A percentile compares a stretch with the other conserved stretches of the same genome.
These are phyloP conservation scores for Aspergillus fumigatus DNA, from an alignment of 2,329 filamentous ascomycete genomes.

Conservation along the genomic window DNA sequence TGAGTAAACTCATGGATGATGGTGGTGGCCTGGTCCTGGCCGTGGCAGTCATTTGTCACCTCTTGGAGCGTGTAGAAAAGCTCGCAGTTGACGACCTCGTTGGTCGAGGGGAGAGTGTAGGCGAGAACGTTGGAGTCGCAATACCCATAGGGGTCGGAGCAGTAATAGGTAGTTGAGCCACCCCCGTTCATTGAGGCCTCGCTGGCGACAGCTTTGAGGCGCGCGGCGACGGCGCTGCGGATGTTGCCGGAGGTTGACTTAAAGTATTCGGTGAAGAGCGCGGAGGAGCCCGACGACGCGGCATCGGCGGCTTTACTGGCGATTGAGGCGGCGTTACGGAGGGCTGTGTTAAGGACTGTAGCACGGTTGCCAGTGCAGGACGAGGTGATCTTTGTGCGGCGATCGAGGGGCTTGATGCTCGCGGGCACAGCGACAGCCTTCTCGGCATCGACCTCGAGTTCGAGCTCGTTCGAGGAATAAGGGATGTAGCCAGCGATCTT, in stretches of 20 bases:
- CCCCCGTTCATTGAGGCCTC: constrained; percentile 44
- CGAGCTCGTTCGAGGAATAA: constrained; percentile 56
- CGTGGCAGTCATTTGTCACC: constrained; percentile 47
- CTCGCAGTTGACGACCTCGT: constrained; percentile 59
- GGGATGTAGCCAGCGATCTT: constrained; percentile 52
- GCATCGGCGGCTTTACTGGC: constrained; percentile 50
- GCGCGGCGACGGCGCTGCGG: constrained; percentile 47
- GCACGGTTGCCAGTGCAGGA: constrained; percentile 50
- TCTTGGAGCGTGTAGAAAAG: constrained; percentile 50
- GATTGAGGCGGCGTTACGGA: constrained; percentile 47
- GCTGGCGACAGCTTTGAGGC: constrained; percentile 49
- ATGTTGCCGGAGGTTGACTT: constrained; percentile 49
- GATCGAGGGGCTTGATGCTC: constrained; percentile 35
- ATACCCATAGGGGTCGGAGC: constrained; percentile 52
- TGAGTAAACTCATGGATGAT: constrained; percentile 64
- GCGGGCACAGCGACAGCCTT: constrained; percentile 50
- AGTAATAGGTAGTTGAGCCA: constrained; percentile 53
- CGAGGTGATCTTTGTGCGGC: constrained; percentile 49
- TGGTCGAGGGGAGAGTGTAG: constrained; percentile 54
- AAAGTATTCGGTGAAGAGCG: constrained; percentile 52
- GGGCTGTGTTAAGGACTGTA: constrained; percentile 47
- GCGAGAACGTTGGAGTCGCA: constrained; percentile 54
- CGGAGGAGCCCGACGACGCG: constrained; percentile 42
- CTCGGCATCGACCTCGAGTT: constrained; percentile 54
- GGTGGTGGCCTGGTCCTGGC: constrained; percentile 62